Percentiles rank a stretch among this genome's conserved stretches.
These are phyloP conservation scores for Sclerotinia spermophila DNA, from an alignment of 2,329 filamentous ascomycete genomes.

Conservation along the genomic window DNA sequence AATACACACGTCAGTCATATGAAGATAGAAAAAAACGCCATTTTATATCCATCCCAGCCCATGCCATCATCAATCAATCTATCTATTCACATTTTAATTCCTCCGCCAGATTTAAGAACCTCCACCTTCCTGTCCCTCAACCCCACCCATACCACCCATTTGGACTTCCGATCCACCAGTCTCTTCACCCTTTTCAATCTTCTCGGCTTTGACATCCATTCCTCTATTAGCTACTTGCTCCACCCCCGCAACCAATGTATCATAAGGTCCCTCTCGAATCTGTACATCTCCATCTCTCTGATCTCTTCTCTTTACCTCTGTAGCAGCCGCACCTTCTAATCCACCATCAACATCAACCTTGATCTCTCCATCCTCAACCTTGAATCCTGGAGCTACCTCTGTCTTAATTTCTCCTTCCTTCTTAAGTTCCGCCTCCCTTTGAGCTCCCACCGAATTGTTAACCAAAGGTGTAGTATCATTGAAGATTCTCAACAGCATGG, in stretches of 20 bases:
- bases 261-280: constrained; percentile 31
- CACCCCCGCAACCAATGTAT: constrained; percentile 24
- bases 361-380: constrained; percentile 27
- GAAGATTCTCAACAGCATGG: constrained; percentile 86
- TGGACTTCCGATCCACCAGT: constrained; percentile 21
- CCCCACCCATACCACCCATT: constrained; percentile 6
- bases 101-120: not conserved
- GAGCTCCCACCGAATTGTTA: constrained; percentile 45
- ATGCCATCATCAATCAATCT: not conserved
- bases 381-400: constrained; percentile 24
- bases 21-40: not conserved
- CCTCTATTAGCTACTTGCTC: constrained; percentile 11
- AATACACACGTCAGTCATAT: not conserved
- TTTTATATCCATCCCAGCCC: not conserved
- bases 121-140: constrained; percentile 18
- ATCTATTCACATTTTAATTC: not conserved
- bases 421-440: constrained; percentile 27
- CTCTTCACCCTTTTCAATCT: constrained; percentile 29
- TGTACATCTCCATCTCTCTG: constrained; percentile 20
- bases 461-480: constrained; percentile 84
- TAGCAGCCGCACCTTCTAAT: constrained; percentile 27
- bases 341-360: constrained; percentile 27
- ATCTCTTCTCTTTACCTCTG: not conserved
- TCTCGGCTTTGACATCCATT: constrained; percentile 28
- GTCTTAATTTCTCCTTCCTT: constrained; percentile 17